Percentiles rank a stretch among this genome's conserved stretches.
phyloP scores from a whole-genome alignment of 176 grass and related monocot species.

The Avena insularis region DNA sequence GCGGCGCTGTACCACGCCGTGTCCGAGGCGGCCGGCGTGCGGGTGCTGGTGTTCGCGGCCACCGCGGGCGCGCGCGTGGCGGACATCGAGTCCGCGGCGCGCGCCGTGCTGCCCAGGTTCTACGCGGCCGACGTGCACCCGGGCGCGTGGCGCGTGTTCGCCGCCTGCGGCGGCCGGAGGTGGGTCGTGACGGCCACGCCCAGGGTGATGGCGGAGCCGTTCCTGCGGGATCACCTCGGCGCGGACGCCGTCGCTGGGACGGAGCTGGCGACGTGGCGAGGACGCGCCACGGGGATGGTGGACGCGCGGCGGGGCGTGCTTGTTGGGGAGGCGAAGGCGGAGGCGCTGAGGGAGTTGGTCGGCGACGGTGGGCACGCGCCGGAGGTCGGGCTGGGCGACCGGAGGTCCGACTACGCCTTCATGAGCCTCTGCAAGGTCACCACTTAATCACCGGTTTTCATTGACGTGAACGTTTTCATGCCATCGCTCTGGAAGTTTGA shows the following conservation, averaged over 20 bases:
- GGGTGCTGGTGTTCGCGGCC: constrained; percentile 63
- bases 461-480: no score
- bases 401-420: constrained; percentile 59
- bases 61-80: constrained; percentile 57
- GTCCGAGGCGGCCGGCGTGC: constrained; percentile 54
- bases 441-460: no score
- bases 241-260: constrained; percentile 59
- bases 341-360: constrained; percentile 49
- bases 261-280: constrained; percentile 54
- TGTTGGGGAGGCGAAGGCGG: constrained; percentile 38
- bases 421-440: constrained; percentile 60
- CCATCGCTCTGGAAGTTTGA: no score
- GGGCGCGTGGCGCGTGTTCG: constrained; percentile 55
- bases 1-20: constrained; percentile 44
- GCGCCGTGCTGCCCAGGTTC: constrained; percentile 75
- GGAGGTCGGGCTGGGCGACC: constrained; percentile 48
- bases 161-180: constrained; percentile 33
- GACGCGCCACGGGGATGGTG: constrained; percentile 49
- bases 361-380: constrained; percentile 28
- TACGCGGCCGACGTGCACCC: constrained; percentile 59
- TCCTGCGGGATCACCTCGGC: constrained; percentile 60
- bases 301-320: constrained; percentile 46
- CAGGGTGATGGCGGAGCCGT: constrained; percentile 73
- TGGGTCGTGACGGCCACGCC: constrained; percentile 49
- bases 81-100: constrained; percentile 63